Conservation (phyloP, 208 protist species). For the Trypanosoma congolense region DNA sequence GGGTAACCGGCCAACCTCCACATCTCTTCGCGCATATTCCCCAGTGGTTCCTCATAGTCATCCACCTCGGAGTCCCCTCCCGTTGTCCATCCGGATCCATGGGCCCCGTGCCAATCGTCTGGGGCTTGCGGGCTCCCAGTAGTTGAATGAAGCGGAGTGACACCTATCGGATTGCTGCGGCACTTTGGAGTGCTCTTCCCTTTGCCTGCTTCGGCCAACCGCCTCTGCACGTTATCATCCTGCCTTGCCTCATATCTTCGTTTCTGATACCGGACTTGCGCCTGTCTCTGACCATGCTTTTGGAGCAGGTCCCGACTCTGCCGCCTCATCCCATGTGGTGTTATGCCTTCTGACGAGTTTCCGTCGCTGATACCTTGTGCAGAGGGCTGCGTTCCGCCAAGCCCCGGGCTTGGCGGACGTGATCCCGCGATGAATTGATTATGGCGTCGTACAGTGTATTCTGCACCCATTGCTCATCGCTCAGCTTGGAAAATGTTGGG, state of each 20-base stretch:
- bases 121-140: not conserved
- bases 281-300: not conserved
- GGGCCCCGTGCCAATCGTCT: not conserved
- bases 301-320: not conserved
- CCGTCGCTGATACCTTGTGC: not conserved
- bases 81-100: not conserved
- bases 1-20: not conserved
- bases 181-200: not conserved
- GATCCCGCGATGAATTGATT: slow-evolving; percentile 2
- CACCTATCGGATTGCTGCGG: not conserved
- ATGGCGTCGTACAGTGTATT: slow-evolving; percentile 19
- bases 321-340: no score
- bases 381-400: not conserved
- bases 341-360: not conserved
- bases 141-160: not conserved
- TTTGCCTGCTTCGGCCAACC: not conserved
- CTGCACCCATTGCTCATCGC: slow-evolving; percentile 21
- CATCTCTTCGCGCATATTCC: not conserved
- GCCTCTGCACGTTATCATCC: not conserved
- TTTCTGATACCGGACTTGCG: not conserved
- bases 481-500: slow-evolving; percentile 7
- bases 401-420: not conserved
- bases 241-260: not conserved
- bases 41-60: not conserved
- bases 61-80: not conserved